Conservation (phyloP, 2,329 filamentous ascomycete species). For the Cytospora paraplurivora region DNA sequence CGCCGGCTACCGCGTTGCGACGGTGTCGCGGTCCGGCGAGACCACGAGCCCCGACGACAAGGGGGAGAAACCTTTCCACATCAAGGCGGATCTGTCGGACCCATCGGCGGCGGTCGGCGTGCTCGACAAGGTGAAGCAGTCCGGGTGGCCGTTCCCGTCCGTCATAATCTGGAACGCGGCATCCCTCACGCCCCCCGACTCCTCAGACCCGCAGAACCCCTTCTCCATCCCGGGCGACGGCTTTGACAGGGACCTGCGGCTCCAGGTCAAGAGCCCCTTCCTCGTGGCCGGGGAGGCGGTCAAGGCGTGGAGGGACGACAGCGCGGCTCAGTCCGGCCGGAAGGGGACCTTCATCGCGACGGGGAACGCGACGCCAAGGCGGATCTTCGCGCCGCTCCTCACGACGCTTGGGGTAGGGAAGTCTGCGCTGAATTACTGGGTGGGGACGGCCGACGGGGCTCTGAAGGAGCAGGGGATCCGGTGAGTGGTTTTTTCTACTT, state of each 20-base stretch:
- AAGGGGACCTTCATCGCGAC: conserved; percentile 27
- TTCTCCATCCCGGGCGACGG: conserved; percentile 17
- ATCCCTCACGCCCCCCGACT: neutral
- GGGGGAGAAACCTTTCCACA: conserved; percentile 4
- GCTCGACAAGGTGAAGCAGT: conserved; percentile 8
- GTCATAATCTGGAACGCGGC: conserved; percentile 30
- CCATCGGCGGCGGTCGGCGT: conserved; percentile 5
- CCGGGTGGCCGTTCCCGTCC: conserved; percentile 17
- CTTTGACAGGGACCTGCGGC: conserved; percentile 16
- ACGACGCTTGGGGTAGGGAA: conserved; percentile 24
- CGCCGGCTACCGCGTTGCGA: conserved; percentile 27
- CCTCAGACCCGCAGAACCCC: conserved; percentile 23
- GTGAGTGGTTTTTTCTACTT: conserved; percentile 12
- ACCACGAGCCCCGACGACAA: neutral
- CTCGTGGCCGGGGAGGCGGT: conserved; percentile 24
- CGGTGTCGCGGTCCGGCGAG: conserved; percentile 27
- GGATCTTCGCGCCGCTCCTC: conserved; percentile 12
- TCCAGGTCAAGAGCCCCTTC: conserved; percentile 26
- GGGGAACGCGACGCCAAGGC: conserved; percentile 21
- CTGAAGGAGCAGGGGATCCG: conserved; percentile 26
- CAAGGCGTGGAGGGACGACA: conserved; percentile 16
- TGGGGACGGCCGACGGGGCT: conserved; percentile 23
- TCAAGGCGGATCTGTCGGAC: conserved; percentile 27
- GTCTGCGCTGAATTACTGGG: conserved; percentile 19
- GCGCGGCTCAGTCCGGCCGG: conserved; percentile 11